Percentiles rank a stretch among this genome's conserved stretches.
phyloP scores from a whole-genome alignment of 2,329 filamentous ascomycete genomes.

The Penicillium sp. region DNA sequence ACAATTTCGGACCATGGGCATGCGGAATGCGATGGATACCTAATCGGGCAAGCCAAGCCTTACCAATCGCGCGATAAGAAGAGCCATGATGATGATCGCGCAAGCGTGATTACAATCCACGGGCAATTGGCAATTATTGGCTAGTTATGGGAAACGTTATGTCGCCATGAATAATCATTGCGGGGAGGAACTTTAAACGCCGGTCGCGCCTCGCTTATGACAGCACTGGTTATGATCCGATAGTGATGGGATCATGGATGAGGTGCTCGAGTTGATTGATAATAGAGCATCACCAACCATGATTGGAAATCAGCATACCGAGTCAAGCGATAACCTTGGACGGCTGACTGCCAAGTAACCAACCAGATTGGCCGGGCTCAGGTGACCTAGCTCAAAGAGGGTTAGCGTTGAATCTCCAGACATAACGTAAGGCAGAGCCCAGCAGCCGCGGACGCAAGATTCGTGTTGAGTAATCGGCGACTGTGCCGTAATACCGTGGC shows the following conservation, averaged over 20 bases:
- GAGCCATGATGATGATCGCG: not conserved
- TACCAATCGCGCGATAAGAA: not conserved
- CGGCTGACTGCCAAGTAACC: not conserved
- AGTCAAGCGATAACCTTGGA: not conserved
- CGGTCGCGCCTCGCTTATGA: not conserved
- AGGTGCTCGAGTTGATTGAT: slow-evolving; percentile 1
- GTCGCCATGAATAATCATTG: not conserved
- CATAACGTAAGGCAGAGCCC: not conserved
- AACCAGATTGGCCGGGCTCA: not conserved
- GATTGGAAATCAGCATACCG: slow-evolving; percentile 4
- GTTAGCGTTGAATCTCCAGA: not conserved
- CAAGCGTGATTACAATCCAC: not conserved
- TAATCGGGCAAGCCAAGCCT: not conserved
- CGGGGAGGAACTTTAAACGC: not conserved
- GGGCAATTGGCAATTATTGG: not conserved
- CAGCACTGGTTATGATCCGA: not conserved
- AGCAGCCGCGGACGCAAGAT: not conserved
- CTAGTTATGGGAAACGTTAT: not conserved
- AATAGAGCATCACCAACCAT: not conserved
- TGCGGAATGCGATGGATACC: not conserved
- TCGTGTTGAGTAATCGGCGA: slow-evolving; percentile 1
- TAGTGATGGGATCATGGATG: not conserved
- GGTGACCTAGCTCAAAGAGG: not conserved
- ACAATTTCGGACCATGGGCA: not conserved
- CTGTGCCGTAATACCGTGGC: not conserved